Evolutionary conservation across 305 asterid genomes (phyloP), one percentile per base, ranked within the genome.

Genomic region (Andrographis paniculata): DNA sequence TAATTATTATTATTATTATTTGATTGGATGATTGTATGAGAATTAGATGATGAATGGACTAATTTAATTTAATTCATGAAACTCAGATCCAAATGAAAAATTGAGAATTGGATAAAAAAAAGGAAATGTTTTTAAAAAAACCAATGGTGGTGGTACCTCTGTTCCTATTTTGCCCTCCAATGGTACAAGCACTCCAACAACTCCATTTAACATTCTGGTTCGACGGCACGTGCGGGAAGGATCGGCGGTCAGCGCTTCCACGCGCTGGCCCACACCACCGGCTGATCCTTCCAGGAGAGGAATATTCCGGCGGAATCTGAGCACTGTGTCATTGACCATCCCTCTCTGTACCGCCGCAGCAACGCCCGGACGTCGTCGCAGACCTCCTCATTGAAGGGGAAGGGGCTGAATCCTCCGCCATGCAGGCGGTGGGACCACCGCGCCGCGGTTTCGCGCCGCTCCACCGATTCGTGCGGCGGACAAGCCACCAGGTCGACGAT

Each of bases 251-350:
- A 77, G 13, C 88, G 84, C 77, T 60, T 79, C 99, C 99, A 92
- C 62, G 99, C 94, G 68, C 95, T 87, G 21, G 94, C 99, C 99
- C 99, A 92, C 59, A 92, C 94, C 72, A 84, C 99, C 66, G 92
- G 80, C 77, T 77, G 84, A 42, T 87, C 99, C 78, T 79, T 92
- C 99, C 95, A 92, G 0, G 78, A 65, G 53, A 92, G 80, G 93
- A 92, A 92, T 70, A 87, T 81, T 63, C 99, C 99, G 80, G 93
- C 68, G 18, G 91, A 65, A 61, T 79, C 84, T 1, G 79, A 33
- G 55, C 81, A 66, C 41, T 55, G 84, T 24, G 58, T 56, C 97
- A 87, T 92, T 9, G 95, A 60, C 99, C 99, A 92, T 1, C 99
- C 99, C 14, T 92, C 99, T 61, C 51, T 92, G 36, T 92, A 92